A percentile compares a stretch with the other conserved stretches of the same genome.
phyloP scores from a whole-genome alignment of 768 basidiomycete genomes.

The Trametopsis cervina region DNA sequence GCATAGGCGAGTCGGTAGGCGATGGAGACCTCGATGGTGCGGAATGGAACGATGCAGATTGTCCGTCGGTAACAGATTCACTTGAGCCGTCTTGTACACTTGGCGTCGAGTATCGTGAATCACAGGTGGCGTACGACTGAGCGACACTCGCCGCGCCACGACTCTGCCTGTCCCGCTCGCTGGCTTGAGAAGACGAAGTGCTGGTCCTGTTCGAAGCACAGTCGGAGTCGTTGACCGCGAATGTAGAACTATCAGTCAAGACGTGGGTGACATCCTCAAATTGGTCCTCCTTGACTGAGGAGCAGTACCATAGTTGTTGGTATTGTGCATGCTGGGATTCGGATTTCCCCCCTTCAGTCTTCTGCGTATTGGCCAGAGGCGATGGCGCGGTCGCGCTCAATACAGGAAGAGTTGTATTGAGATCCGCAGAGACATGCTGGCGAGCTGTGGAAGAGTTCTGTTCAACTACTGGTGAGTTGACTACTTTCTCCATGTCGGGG shows the following conservation, averaged over 20 bases:
- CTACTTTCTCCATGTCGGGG: not conserved
- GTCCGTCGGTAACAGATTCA: not conserved
- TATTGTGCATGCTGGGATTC: not conserved
- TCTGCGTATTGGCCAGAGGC: too few species aligned
- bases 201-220: too few species aligned
- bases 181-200: not conserved
- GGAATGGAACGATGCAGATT: constrained; percentile 3
- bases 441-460: not conserved
- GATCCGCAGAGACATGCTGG: not conserved
- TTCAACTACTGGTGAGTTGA: not conserved
- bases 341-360: not conserved
- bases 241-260: constrained; percentile 16
- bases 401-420: constrained; percentile 4
- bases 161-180: constrained; percentile 12
- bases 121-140: constrained; percentile 22
- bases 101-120: constrained; percentile 21
- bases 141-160: constrained; percentile 20
- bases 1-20: constrained; percentile 8
- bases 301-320: constrained; percentile 12
- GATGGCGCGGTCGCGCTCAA: not conserved
- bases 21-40: constrained; percentile 4
- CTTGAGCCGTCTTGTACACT: constrained; percentile 1
- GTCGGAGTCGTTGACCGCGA: not conserved
- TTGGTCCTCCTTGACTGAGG: constrained; percentile 8
- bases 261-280: constrained; percentile 24